Evolutionary conservation across 345 rosid genomes (phyloP).

Genomic region (Dipteronia sinensis): DNA sequence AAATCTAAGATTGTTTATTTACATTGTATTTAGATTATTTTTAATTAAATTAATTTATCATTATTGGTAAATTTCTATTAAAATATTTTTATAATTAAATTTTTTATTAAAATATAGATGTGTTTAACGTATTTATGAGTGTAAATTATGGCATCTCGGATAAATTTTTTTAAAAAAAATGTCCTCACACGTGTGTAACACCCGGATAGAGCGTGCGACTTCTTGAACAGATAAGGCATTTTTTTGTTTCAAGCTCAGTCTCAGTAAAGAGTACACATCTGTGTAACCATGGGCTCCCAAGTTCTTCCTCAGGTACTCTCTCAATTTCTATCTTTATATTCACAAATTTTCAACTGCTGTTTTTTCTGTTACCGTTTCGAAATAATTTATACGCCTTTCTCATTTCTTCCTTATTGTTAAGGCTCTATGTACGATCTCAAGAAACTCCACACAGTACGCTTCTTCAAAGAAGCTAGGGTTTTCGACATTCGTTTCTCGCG

Average conservation of each 20-base stretch:
- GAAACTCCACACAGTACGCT: conserved; percentile 32
- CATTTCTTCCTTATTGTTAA: conserved; percentile 17
- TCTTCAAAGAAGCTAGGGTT: conserved; percentile 45
- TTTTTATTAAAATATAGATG: no score
- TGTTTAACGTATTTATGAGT: no score
- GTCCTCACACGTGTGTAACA: conserved; percentile 2
- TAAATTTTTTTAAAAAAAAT: no score
- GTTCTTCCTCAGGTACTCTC: conserved; percentile 65
- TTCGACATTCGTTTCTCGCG: conserved; percentile 38
- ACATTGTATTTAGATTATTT: no score
- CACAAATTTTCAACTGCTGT: not conserved
- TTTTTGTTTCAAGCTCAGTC: conserved; percentile 14
- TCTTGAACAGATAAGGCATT: conserved; percentile 33
- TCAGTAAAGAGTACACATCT: conserved; percentile 9
- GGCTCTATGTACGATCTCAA: conserved; percentile 57
- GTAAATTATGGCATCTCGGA: no score
- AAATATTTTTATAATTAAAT: no score
- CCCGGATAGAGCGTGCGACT: conserved; percentile 3
- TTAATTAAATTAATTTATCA: no score
- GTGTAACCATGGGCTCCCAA: conserved; percentile 50
- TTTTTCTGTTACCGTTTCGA: not conserved
- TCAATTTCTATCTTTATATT: not conserved
- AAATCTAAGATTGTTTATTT: no score
- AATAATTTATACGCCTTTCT: no score
- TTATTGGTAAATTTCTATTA: no score